phyloP scores from a whole-genome alignment of 1,284 basidiomycete species.

The Lignosus rhinocerotis region DNA sequence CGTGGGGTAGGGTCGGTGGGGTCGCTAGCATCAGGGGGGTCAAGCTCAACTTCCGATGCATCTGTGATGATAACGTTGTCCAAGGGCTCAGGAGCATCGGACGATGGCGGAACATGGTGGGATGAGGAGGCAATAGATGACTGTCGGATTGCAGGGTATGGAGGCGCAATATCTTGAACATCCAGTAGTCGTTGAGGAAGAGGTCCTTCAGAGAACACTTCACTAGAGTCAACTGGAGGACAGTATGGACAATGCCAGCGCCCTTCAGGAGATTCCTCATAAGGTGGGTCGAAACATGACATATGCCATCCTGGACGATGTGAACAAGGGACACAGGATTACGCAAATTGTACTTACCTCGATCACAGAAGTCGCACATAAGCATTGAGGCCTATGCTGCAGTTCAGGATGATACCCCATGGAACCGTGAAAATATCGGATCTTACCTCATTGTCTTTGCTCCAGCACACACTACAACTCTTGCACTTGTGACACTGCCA shows the following conservation, averaged over 20 bases:
- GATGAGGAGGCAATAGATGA: conserved; percentile 55
- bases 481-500: conserved; percentile 97
- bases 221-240: conserved; percentile 34
- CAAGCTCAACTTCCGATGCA: conserved; percentile 28
- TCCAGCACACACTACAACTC: conserved; percentile 84
- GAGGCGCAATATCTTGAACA: conserved; percentile 8
- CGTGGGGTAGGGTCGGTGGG: conserved; percentile 29
- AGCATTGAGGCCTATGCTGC: conserved; percentile 72
- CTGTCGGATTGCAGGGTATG: conserved; percentile 28
- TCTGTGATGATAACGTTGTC: conserved; percentile 24
- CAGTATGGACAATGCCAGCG: conserved; percentile 76
- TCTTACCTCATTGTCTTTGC: conserved; percentile 90
- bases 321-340: conserved; percentile 17
- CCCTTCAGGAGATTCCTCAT: conserved; percentile 72
- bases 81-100: conserved; percentile 11
- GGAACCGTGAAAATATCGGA: conserved; percentile 4
- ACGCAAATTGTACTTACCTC: conserved; percentile 52
- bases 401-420: conserved; percentile 12
- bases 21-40: conserved; percentile 32
- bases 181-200: conserved; percentile 9
- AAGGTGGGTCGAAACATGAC: conserved; percentile 80
- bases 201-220: conserved; percentile 2
- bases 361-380: conserved; percentile 94
- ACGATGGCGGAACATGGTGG: conserved; percentile 24
- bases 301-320: conserved; percentile 79